Evolutionary conservation across 352 stramenopile genomes (phyloP), one percentile per base, ranked within the genome.

Genomic region (Phytophthora lateralis): DNA sequence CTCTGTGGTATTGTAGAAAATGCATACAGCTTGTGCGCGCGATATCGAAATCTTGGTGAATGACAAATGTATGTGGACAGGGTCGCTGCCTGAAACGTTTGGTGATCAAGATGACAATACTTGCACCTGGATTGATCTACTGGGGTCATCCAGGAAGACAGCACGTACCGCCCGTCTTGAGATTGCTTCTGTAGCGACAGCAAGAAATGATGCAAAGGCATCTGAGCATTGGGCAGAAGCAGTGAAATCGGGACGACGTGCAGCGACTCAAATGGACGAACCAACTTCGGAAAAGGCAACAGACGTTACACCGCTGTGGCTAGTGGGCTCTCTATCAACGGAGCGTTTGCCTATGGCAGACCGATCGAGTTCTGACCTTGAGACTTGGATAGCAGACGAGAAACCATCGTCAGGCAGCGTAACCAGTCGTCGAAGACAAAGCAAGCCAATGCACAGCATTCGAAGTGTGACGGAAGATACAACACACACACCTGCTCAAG

Each of bases 1-100:
- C 14, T 15, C 45, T 46, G 18, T 32, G 51, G 4, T 27, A 38
- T 15, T 49, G n/a, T 41, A 80, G 64, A 80, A 73, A 72, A 29
- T 63, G 0, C 75, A 72, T 41, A 65, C 66, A 6, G 80, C 81
- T 4, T 92, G 78, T 63, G 71, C 73, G 3, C 71, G 82, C 0
- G 86, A 95, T 37, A 60, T 90, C 0, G 86, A 95, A 63, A 66
- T 95, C 6, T 59, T 90, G 24, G 57, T 90, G 5, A 73, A 67
- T 46, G 74, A 71, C 1, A 85, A 80, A 51, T 88, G 69, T 9
- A 73, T 92, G 0, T 95, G 86, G 86, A 89, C 71, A 1, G 86
- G 86, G 2, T 95, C 86, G 8, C 57, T 95, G 3, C 78, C 80
- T 2, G 80, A 94, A 69, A 87, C 73, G 0, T 90, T 82, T 60